These are phyloP conservation scores for Diplodia sapinea DNA, from an alignment of 2,329 filamentous ascomycete species.

Conservation along the genomic window DNA sequence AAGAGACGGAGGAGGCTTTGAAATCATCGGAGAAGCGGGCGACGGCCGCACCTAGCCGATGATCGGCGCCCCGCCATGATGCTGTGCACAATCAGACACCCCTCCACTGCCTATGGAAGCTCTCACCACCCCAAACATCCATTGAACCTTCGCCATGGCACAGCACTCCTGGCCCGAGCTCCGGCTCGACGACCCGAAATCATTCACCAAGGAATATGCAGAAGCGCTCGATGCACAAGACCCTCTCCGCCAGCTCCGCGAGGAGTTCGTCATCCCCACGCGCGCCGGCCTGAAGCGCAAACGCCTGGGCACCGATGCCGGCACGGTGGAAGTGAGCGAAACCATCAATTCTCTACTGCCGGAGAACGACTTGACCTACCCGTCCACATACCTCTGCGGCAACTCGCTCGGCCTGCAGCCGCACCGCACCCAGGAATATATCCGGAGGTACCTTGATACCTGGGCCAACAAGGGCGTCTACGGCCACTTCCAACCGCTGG, in stretches of 20 bases:
- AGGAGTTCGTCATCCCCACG: conserved; percentile 79
- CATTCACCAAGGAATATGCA: conserved; percentile 44
- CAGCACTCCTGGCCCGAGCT: background rate
- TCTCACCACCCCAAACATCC: background rate
- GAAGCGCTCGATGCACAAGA: conserved; percentile 47
- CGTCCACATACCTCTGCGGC: conserved; percentile 81
- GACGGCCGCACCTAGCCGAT: conserved; percentile 2
- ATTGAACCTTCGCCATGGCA: conserved; percentile 15
- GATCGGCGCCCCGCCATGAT: conserved; percentile 15
- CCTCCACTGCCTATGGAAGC: background rate
- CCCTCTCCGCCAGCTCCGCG: conserved; percentile 53
- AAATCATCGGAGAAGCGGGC: conserved; percentile 24
- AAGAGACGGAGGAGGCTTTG: conserved; percentile 3
- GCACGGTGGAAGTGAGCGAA: conserved; percentile 7
- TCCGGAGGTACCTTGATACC: conserved; percentile 76
- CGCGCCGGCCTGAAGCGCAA: conserved; percentile 72
- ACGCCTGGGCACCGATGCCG: conserved; percentile 43
- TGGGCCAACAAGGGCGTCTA: conserved; percentile 86
- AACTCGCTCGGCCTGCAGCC: conserved; percentile 90
- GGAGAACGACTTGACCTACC: conserved; percentile 40
- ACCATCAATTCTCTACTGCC: conserved; percentile 21
- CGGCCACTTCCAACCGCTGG: conserved; percentile 76
- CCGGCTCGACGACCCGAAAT: conserved; percentile 31
- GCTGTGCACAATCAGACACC: conserved; percentile 3
- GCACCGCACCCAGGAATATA: conserved; percentile 66